Conservation (phyloP, 2,329 filamentous ascomycete genomes). For the Fusarium ambrosium region DNA sequence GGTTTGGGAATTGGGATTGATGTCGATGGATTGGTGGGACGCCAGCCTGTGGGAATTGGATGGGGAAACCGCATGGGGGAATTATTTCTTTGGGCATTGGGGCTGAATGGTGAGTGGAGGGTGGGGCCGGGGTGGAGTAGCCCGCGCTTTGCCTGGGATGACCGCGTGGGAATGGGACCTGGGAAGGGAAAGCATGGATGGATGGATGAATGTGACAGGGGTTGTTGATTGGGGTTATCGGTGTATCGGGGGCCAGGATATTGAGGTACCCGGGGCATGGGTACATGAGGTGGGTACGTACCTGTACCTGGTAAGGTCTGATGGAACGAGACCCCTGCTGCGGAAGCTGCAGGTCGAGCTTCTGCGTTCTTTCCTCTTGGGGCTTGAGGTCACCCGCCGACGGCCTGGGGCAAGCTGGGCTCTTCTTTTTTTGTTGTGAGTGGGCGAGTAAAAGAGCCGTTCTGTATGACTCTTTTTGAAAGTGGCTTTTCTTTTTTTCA, state of each 20-base stretch:
- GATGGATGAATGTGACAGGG: slow-evolving; percentile 1
- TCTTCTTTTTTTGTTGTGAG: slow-evolving; percentile 15
- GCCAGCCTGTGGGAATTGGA: slow-evolving; percentile 30
- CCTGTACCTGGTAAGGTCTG: slow-evolving; percentile 13
- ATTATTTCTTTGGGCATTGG: slow-evolving; percentile 42
- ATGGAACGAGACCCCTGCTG: slow-evolving; percentile 31
- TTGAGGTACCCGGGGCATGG: slow-evolving; percentile 25
- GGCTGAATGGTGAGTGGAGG: slow-evolving; percentile 41
- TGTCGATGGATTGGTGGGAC: neutral
- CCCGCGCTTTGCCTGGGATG: slow-evolving; percentile 29
- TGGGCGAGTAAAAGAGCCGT: slow-evolving; percentile 24
- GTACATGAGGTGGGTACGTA: slow-evolving; percentile 27
- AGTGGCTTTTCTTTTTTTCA: neutral
- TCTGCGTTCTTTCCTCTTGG: slow-evolving; percentile 41
- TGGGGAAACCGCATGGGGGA: slow-evolving; percentile 43
- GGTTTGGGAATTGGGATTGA: slow-evolving; percentile 5
- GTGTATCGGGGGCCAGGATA: slow-evolving; percentile 40
- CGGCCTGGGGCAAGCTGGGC: slow-evolving; percentile 17
- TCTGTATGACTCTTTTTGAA: slow-evolving; percentile 17
- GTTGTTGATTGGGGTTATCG: slow-evolving; percentile 33
- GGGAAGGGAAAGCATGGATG: slow-evolving; percentile 29
- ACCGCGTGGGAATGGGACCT: slow-evolving; percentile 42
- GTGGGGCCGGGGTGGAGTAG: slow-evolving; percentile 21
- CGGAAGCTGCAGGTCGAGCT: slow-evolving; percentile 40
- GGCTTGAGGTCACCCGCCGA: slow-evolving; percentile 30